Percentiles rank a stretch among this genome's conserved stretches.
These are phyloP conservation scores for Casuarina cunninghamiana DNA, from an alignment of 306 rosid species.

Conservation along the genomic window DNA sequence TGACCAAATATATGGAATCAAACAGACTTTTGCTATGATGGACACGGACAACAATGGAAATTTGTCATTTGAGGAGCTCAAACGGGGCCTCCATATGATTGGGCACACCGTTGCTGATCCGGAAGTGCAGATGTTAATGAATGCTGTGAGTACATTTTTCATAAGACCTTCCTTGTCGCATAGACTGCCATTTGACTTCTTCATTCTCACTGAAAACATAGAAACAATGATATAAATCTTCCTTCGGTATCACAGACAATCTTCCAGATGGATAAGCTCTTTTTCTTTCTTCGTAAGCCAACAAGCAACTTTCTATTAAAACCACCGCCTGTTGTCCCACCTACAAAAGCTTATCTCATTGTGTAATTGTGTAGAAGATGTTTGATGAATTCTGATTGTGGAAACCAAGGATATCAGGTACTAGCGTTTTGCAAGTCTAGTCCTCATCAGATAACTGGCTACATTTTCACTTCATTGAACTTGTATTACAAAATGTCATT, in stretches of 20 bases:
- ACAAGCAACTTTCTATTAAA: neutral
- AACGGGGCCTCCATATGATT: conserved; percentile 65
- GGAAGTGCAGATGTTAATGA: conserved; percentile 73
- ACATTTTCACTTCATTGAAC: neutral
- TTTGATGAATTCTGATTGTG: neutral
- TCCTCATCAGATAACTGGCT: neutral
- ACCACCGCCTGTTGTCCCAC: neutral
- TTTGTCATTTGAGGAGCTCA: conserved; percentile 81
- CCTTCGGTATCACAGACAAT: neutral
- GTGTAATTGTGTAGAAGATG: neutral
- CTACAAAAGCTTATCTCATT: too few relatives aligned
- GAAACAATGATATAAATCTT: neutral
- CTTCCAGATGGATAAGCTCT: neutral
- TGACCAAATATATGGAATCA: conserved; percentile 69
- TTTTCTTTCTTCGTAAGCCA: conserved; percentile 1
- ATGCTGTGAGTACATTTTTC: conserved; percentile 64
- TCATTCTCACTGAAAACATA: neutral
- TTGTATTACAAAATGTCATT: neutral
- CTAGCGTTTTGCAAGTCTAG: neutral
- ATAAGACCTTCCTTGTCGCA: neutral
- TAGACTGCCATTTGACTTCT: neutral
- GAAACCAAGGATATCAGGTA: neutral
- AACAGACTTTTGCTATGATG: conserved; percentile 70
- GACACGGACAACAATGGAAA: conserved; percentile 80
- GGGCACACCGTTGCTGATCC: conserved; percentile 71